Evolutionary conservation across 805 yeast genomes (phyloP), one percentile per base, ranked within the genome.

Genomic region (Starmerella apis): DNA sequence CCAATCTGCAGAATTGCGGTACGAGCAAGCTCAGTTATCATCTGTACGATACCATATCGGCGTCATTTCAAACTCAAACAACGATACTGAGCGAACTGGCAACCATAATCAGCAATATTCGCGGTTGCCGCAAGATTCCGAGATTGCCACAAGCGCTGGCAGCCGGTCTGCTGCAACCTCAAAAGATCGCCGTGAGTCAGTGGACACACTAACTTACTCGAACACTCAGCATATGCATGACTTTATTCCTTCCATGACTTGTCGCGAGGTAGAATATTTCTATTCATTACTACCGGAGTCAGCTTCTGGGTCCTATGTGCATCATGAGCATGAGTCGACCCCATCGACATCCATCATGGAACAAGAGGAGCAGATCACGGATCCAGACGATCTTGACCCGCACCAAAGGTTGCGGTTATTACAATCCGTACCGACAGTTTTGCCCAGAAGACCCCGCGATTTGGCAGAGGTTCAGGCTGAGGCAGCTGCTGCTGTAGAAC

Each of bases 381-480:
- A 56, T 39, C 59, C 59, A 2, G 59, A 56, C 45, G 37, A 47
- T 23, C n/a, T 52, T 10, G 59, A 56, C 35, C 58, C 59, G 20
- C 56, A 55, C 33, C 46, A 43, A 28, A 43, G 52, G 24, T 51
- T 55, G 52, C 54, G 59, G 10, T 36, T 42, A 31, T n/a, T 43
- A 41, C 58, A 56, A 36, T 24, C 48, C 30, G 19, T 50, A 16
- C 27, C 52, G 16, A 49, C 53, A 7, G 53, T 54, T 18, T 13
- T 46, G 13, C 56, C 57, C 18, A 48, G 58, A 1, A 49, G 49
- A 30, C 59, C 59, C 14, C 48, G 59, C 14, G 52, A 55, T 27
- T 31, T 46, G 3, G 58, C 54, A 13, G 59, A 56, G 28, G 57
- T 56, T 8, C 56, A 52, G 42, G 54, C 50, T 3, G 59, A 56